Base-by-base conservation (phyloP, 2,329 filamentous ascomycete genomes). In the Alternaria gaisen region DNA sequence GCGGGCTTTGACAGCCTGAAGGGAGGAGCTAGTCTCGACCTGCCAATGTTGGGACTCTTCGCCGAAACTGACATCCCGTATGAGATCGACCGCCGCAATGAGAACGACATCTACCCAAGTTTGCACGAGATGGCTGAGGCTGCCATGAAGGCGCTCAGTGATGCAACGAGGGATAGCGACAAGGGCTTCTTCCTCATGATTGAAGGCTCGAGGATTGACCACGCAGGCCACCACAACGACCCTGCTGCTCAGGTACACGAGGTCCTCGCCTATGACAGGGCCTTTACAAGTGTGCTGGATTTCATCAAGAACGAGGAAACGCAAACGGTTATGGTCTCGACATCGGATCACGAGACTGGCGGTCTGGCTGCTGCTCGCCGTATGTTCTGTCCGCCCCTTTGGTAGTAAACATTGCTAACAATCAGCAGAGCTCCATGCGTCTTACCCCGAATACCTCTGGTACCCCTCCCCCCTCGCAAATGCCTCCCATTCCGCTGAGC, bases 141-240 rank as follows among this genome's bases (percentile, higher is more conserved):
- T 16, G 94, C 95, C 1, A 83, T 99, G 63, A 87, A 85, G 14
- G 89, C 92, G 1, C 86, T 99, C 24, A 90, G 91, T 64, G 88
- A 89, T 60, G 95, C 94, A 0, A 97, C 95, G 0, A 84, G 87
- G 73, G 84, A 94, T 73, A 93, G 87, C 64, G 93, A 98, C 42
- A 89, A 96, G 79, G 95, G 95, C 5, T 99, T 98, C 84, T 99
- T 99, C 81, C 84, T 99, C 70, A 97, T 99, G 94, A 96, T 99
- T 63, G 95, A 99, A 80, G 95, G 94, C 5, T 97, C 92, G 71
- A 87, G 95, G 42, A 98, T 99, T 71, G 95, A 99, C 73, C 95
- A 99, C 76, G 94, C 95, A 4, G 95, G 93, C 50, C 85, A 86
- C 66, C 83, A 82, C 70, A 86, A 86, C 65, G 85, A 86, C 65